Base-by-base conservation (phyloP, 176 grass and related monocot genomes). In the Chrysopogon serrulatus region DNA sequence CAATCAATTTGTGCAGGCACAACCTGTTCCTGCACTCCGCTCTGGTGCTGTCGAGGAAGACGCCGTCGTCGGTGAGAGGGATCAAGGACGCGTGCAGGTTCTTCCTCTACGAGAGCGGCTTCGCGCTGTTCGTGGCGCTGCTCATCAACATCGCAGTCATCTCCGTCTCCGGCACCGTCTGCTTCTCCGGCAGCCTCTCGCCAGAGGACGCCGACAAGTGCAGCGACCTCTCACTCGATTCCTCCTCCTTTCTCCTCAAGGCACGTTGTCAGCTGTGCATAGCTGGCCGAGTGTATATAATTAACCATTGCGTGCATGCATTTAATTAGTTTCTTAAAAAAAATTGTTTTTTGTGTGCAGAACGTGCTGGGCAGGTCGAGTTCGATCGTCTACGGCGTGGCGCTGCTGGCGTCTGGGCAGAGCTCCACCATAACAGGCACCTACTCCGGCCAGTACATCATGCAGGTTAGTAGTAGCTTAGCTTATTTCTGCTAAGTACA, bases 11-110 rank as follows among this genome's bases (percentile, higher is more conserved):
- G 0, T 83, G 14, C 79, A 98, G 96, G 34, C 96, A 98, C 83
- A 98, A 98, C 78, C 57, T 98, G 51, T 98, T 98, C 85, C 48
- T 98, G 84, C 96, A 98, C 79, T 98, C 96, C 15, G 96, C 96
- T 4, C 65, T 98, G 5, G 96, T 98, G 63, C 77, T 98, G 11
- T 88, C 96, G 1, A 92, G 96, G 42, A 98, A 95, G 80, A 98
- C 93, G 9, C 93, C 96, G 0, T 9, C 91, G 16, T 93, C 96
- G 10, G 85, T 90, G 14, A 90, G 70, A 86, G 96, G 93, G 76
- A 92, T 98, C 77, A 98, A 95, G 96, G 91, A 94, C 35, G 93
- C 91, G 3, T 94, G 93, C 62, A 85, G 87, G 49, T 98, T 90
- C 83, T 98, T 98, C 79, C 87, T 98, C 21, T 75, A 87, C 5